phyloP scores from a whole-genome alignment of 768 basidiomycete species.

The Amanita polypyramis region DNA sequence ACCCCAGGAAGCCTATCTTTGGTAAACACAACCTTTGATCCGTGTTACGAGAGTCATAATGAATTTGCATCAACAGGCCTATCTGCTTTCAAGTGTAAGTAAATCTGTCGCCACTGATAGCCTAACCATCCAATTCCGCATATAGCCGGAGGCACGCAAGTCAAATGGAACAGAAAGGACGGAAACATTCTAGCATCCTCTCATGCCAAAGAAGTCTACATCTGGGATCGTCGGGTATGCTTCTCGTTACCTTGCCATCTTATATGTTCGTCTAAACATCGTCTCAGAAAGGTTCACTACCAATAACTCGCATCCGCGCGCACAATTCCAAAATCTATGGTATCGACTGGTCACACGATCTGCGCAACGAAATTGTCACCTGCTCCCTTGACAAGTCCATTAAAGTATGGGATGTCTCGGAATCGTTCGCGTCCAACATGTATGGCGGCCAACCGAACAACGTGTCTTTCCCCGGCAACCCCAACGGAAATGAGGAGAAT shows the following conservation, averaged over 20 bases:
- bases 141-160: slow-evolving; percentile 81
- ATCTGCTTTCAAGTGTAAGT: slow-evolving; percentile 34
- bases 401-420: slow-evolving; percentile 70
- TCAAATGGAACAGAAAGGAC: slow-evolving; percentile 93
- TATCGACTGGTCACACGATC: slow-evolving; percentile 86
- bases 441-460: neutral
- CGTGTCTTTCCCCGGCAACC: neutral
- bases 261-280: neutral
- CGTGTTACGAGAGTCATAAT: neutral
- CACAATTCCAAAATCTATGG: slow-evolving; percentile 94
- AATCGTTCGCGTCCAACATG: slow-evolving; percentile 5
- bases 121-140: neutral
- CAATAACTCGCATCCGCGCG: slow-evolving; percentile 62
- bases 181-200: slow-evolving; percentile 82
- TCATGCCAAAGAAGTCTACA: slow-evolving; percentile 75
- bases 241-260: neutral
- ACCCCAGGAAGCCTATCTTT: slow-evolving; percentile 58
- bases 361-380: slow-evolving; percentile 74
- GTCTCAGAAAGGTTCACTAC: slow-evolving; percentile 80
- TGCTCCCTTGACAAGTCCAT: slow-evolving; percentile 93
- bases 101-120: neutral
- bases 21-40: slow-evolving; percentile 48
- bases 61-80: slow-evolving; percentile 16
- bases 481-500: neutral
- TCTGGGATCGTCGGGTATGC: slow-evolving; percentile 90